Base-by-base conservation (phyloP, 495 filamentous ascomycete species). In the Amniculicola lignicola region DNA sequence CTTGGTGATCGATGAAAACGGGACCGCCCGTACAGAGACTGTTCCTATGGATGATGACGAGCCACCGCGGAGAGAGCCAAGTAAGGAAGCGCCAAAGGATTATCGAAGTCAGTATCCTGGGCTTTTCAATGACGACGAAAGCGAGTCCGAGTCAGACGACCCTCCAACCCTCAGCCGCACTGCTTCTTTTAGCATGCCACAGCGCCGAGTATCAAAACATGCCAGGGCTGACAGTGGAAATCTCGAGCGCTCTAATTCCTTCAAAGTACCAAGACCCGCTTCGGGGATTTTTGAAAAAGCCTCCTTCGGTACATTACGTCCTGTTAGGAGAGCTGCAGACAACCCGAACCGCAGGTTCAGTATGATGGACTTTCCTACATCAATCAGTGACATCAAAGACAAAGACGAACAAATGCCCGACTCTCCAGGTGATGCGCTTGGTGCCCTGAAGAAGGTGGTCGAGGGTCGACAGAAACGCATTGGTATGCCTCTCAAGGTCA, bases 391-490 rank as follows among this genome's bases (percentile, higher is more conserved):
- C 19, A 35, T 29, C 12, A 50, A 61, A 3, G 27, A 51, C 12
- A 48, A 31, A n/a, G 48, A 33, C 5, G 57, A 57, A 37, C 41
- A 58, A 7, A 44, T 61, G 48, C 31, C 47, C 22, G 51, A 63
- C 38, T 56, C 55, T 6, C 40, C 37, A 15, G 76, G 74, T 4
- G 74, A 80, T 62, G 81, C 81, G 2, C 71, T 78, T 11, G 75
- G 79, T 63, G 88, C 88, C 51, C 71, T 94, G 25, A 83, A 84
- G 24, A 88, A 87, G 68, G 77, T 94, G 15, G 72, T 87, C 15
- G 82, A 86, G 65, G 80, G 75, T 35, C 78, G 85, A 23, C 79
- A 81, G 45, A 80, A 78, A 45, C 69, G 73, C 31, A 51, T 48
- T 25, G 62, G 64, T 62, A 54, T 39, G 46, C 7, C 9, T 40